phyloP scores from a whole-genome alignment of 176 grass and related monocot genomes.

The Avena eriantha region DNA sequence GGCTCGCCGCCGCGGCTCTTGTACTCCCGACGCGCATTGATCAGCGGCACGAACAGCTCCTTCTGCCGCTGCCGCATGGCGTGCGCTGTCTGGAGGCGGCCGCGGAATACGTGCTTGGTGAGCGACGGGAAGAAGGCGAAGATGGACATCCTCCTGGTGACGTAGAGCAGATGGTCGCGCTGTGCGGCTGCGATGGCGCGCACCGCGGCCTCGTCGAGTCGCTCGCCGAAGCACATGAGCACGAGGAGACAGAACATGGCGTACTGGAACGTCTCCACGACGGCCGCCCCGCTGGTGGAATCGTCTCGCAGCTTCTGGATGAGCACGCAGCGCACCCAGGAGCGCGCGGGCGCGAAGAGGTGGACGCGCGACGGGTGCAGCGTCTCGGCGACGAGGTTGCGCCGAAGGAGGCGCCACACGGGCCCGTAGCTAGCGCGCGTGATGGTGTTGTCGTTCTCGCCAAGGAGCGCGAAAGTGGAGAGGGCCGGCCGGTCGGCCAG shows the following conservation, averaged over 20 bases:
- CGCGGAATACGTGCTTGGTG: slow-evolving; percentile 50
- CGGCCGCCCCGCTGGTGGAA: neutral
- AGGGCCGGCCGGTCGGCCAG: neutral
- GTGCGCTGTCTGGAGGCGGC: slow-evolving; percentile 25
- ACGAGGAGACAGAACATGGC: slow-evolving; percentile 72
- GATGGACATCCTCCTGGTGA: slow-evolving; percentile 4
- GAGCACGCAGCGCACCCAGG: slow-evolving; percentile 8
- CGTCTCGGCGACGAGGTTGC: slow-evolving; percentile 18
- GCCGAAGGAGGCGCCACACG: slow-evolving; percentile 1
- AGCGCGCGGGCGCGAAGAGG: neutral
- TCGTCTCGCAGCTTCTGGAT: neutral
- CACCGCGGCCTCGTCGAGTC: slow-evolving; percentile 55
- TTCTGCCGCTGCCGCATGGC: slow-evolving; percentile 19
- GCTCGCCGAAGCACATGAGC: slow-evolving; percentile 78
- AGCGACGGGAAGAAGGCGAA: slow-evolving; percentile 49
- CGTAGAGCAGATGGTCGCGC: slow-evolving; percentile 40
- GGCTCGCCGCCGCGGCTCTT: neutral
- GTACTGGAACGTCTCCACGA: slow-evolving; percentile 57
- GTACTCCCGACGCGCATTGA: slow-evolving; percentile 52
- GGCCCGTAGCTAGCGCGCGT: neutral
- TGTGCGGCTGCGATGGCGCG: slow-evolving; percentile 35
- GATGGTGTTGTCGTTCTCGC: neutral
- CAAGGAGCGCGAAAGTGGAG: neutral
- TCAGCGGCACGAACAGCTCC: slow-evolving; percentile 48
- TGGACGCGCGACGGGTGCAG: neutral